Evolutionary conservation across 2,329 filamentous ascomycete species (phyloP), one percentile per base, ranked within the genome.

Genomic region (Colletotrichum spinosum): DNA sequence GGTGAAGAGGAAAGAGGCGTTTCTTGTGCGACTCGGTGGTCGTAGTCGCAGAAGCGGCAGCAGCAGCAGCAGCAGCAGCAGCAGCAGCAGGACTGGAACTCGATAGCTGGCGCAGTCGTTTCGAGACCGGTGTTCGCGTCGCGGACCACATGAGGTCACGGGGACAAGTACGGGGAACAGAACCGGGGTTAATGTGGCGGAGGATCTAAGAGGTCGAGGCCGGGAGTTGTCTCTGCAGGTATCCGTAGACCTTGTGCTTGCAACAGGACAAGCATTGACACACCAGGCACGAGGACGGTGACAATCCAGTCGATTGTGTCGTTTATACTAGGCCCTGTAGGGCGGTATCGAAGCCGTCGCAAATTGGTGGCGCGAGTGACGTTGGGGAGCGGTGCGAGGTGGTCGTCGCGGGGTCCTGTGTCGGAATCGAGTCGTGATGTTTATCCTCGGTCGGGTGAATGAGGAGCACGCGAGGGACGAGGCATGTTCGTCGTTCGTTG

Each of bases 1-100:
- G 63, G 68, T 68, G 72, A 70, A 72, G 68, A 70, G 72, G 67
- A 68, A 69, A 70, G 71, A 70, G 72, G 72, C 72, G 72, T 71
- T 71, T 60, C 70, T 70, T 73, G 76, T 79, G 72, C 69, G 68
- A 78, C 74, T 67, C 68, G 61, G 52, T 68, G 50, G 67, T 60
- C 53, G 65, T 25, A 25, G 25, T 25, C 25, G 25, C 25, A 25
- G 25, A 25, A 25, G 25, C 25, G 4, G 25, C 25, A 25, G 25
- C 25, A 25, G 25, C 25, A 25, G 25, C 3, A 25, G 25, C 25
- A 25, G 25, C 25, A 25, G 25, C 25, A 25, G 25, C 25, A 25
- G 25, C 25, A 25, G 25, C 65, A 45, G 61, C 57, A 60, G 50
- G 61, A 66, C 46, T 42, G 56, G 50, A 57, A 61, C 46, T 67